A percentile compares a stretch with the other conserved stretches of the same genome.
phyloP scores from a whole-genome alignment of 495 filamentous ascomycete species.

The Lasiosphaeria ovina region DNA sequence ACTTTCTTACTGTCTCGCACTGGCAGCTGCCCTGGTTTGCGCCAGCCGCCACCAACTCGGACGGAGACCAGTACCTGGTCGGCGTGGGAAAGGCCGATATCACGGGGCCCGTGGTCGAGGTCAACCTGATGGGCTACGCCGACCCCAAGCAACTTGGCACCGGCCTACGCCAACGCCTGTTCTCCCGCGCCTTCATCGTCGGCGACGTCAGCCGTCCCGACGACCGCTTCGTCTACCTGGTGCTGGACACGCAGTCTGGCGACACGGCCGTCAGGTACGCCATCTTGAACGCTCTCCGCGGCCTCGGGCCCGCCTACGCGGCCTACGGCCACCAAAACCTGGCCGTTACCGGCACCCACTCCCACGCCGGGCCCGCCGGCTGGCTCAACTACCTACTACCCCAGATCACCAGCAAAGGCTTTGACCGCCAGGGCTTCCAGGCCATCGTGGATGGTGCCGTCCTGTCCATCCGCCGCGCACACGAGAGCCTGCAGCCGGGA shows the following conservation, averaged over 20 bases:
- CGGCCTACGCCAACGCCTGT: slow-evolving; percentile 84
- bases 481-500: slow-evolving; percentile 70
- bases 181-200: slow-evolving; percentile 88
- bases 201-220: slow-evolving; percentile 62
- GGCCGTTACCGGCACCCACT: slow-evolving; percentile 90
- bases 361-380: slow-evolving; percentile 86
- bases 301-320: slow-evolving; percentile 65
- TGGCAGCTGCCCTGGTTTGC: background rate
- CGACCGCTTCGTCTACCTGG: slow-evolving; percentile 83
- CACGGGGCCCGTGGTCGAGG: slow-evolving; percentile 91
- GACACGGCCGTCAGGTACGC: slow-evolving; percentile 89
- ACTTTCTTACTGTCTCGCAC: background rate
- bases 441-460: slow-evolving; percentile 88
- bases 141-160: slow-evolving; percentile 80
- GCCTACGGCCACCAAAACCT: slow-evolving; percentile 81
- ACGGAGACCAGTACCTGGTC: slow-evolving; percentile 64
- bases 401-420: slow-evolving; percentile 87
- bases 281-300: slow-evolving; percentile 68
- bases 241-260: slow-evolving; percentile 83
- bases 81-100: slow-evolving; percentile 94
- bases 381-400: slow-evolving; percentile 97
- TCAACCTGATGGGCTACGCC: slow-evolving; percentile 93
- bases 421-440: slow-evolving; percentile 83
- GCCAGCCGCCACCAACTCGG: background rate
- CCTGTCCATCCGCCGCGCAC: slow-evolving; percentile 76